Evolutionary conservation across 352 stramenopile species (phyloP), one percentile per base, ranked within the genome.

Genomic region (Phytophthora nicotianae): DNA sequence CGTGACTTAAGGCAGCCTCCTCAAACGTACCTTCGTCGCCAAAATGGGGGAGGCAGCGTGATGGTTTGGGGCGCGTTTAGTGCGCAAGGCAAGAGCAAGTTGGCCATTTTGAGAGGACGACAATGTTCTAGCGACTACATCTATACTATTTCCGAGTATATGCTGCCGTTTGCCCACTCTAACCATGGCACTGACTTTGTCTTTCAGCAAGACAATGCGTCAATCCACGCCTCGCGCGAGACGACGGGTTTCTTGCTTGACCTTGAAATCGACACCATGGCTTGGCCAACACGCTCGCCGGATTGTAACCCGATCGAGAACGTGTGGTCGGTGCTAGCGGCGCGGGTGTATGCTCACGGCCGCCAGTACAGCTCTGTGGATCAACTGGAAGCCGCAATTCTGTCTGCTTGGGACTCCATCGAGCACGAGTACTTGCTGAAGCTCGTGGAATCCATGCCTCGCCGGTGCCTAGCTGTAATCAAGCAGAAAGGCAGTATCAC

Each of bases 171-270:
- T 42, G 26, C 46, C 24, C 26, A 52, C 10, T 3, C 46, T 52
- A 52, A 52, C 16, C 9, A 52, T 9, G 7, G 46, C 17, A 20
- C 27, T 42, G 46, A 52, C 17, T 52, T 29, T 9, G 27, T 52
- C 9, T 52, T 52, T 10, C 46, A 52, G 27, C 27, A 52, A 41
- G 26, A 52, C 17, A 52, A 52, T 42, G 46, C 46, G 9, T 10
- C n/a, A n/a, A 58, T 41, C 19, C 40, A 35, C 17, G 24, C 43
- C 2, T 52, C 19, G 29, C 29, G 16, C 45, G 29, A 61, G 20
- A 61, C 53, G 19, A 47, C 26, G 20, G 3, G 14, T 3, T 61
- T 53, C 24, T 56, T 50, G 55, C 24, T 37, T 11, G 35, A 63
- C 35, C 43, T 37, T 3, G 17, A 58, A 6, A n/a, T 45, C 5